Evolutionary conservation across 2,329 filamentous ascomycete species (phyloP).

Genomic region (Xylaria multiplex): DNA sequence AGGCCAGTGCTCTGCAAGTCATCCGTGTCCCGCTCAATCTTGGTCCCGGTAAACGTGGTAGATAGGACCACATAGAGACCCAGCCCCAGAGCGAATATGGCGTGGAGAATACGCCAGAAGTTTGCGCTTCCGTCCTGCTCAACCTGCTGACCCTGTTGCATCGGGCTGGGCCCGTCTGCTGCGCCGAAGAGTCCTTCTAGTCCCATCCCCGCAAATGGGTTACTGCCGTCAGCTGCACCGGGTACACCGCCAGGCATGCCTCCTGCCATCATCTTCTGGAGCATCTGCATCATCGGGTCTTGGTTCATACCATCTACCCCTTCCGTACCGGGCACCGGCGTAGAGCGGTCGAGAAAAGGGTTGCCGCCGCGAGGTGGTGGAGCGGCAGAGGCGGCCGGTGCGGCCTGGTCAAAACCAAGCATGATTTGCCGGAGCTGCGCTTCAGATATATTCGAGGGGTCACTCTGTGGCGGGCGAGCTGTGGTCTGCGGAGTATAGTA

Average conservation of each 20-base stretch:
- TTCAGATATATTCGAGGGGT: constrained; percentile 58
- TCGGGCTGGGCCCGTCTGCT: constrained; percentile 48
- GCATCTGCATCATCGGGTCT: constrained; percentile 78
- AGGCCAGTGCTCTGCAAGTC: constrained; percentile 51
- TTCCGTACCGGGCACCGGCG: constrained; percentile 48
- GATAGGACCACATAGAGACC: constrained; percentile 76
- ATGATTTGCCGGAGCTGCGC: constrained; percentile 73
- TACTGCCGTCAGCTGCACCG: constrained; percentile 50
- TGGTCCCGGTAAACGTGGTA: constrained; percentile 75
- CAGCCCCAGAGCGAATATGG: constrained; percentile 74
- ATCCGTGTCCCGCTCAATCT: constrained; percentile 64
- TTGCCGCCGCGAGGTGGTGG: constrained; percentile 35
- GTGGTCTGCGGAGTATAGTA: constrained; percentile 68
- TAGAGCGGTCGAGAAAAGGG: constrained; percentile 39
- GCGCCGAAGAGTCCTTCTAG: constrained; percentile 50
- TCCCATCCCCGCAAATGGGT: constrained; percentile 49
- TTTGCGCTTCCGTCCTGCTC: constrained; percentile 54
- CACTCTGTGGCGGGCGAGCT: constrained; percentile 52
- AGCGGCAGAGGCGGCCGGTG: constrained; percentile 38
- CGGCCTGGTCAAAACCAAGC: constrained; percentile 62
- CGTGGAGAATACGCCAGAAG: constrained; percentile 79
- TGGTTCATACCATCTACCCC: constrained; percentile 50
- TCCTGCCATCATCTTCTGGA: constrained; percentile 72
- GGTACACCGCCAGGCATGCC: constrained; percentile 49
- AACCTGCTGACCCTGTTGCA: constrained; percentile 40